Evolutionary conservation across 2,329 filamentous ascomycete species (phyloP), one percentile per base, ranked within the genome.

Genomic region (Dichotomopilus funicola): DNA sequence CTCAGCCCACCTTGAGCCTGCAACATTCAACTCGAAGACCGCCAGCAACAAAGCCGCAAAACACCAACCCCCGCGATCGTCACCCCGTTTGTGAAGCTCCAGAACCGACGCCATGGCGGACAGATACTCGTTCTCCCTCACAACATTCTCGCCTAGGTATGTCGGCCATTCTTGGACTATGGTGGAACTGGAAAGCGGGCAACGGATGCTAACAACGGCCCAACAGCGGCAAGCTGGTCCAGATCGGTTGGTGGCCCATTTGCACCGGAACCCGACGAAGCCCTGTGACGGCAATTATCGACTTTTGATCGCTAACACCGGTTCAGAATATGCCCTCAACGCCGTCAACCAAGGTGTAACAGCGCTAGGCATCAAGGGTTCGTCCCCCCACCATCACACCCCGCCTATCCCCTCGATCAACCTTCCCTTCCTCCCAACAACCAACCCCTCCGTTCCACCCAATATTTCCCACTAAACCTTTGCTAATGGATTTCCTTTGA

Each of bases 311-410:
- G 51, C 64, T 65, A 61, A 65, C 59, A 59, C 8, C 9, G 41
- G 10, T 41, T 53, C 66, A 99, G 94, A 99, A 80, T 99, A 99
- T 88, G 94, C 94, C 64, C 80, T 99, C 71, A 97, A 97, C 72
- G 94, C 94, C 61, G 94, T 99, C 72, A 99, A 99, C 78, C 92
- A 97, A 78, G 94, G 94, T 75, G 94, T 99, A 65, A 99, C 94
- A 64, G 92, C 94, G 64, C 85, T 99, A 58, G 94, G 94, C 67
- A 99, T 99, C 78, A 99, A 99, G 85, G 91, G 91, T 91, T 78
- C 64, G 73, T 47, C 41, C 60, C 46, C 49, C 50, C 35, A 54
- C 52, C 38, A 38, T 51, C 34, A 41, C 46, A 8, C 49, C 35
- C 43, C 44, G 38, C 50, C 52, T 33, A 38, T 42, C 12, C n/a